Evolutionary conservation across 306 rosid species (phyloP).

Genomic region (Cucumis hystrix): DNA sequence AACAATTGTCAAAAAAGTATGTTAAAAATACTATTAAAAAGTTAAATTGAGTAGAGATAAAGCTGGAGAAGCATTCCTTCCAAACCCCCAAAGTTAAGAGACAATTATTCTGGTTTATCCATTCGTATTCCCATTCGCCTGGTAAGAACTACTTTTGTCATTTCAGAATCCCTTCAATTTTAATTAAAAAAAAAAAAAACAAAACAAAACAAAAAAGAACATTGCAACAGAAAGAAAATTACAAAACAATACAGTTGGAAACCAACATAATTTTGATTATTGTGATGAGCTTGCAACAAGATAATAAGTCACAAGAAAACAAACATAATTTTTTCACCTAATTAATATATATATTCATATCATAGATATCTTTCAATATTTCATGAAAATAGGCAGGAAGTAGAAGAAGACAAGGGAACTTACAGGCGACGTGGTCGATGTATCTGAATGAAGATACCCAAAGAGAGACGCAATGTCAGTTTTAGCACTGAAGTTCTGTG

Average conservation of each 20-base stretch:
- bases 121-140: background rate
- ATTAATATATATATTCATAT: background rate
- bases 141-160: background rate
- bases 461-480: background rate
- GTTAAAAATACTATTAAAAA: background rate
- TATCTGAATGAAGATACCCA: background rate
- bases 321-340: background rate
- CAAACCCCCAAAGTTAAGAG: background rate
- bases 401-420: background rate
- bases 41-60: background rate
- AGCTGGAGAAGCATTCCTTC: background rate
- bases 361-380: background rate
- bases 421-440: background rate
- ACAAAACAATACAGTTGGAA: background rate
- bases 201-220: too few species aligned
- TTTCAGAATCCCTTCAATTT: background rate
- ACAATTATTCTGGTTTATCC: background rate
- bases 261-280: background rate
- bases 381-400: background rate
- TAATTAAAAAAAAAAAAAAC: background rate
- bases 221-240: background rate
- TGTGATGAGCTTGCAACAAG: background rate
- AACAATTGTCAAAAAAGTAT: background rate
- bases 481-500: background rate
- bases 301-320: background rate